These are phyloP conservation scores for Sporobolomyces roseus DNA, from an alignment of 768 basidiomycete species.

Conservation along the genomic window DNA sequence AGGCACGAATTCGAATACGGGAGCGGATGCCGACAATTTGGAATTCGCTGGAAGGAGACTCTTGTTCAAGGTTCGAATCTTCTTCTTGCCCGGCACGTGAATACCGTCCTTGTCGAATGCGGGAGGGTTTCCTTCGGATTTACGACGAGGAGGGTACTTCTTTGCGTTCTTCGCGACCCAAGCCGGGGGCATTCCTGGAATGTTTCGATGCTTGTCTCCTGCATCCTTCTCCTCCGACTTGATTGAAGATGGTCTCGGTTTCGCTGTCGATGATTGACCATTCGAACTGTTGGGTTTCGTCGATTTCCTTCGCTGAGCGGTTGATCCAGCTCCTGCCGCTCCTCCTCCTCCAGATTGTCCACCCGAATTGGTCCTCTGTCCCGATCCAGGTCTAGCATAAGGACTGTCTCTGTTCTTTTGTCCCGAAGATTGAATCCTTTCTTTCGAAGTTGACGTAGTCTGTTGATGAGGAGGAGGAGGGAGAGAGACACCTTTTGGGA, in stretches of 20 bases:
- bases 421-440: conserved; percentile 9
- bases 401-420: conserved; percentile 26
- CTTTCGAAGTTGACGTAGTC: conserved; percentile 2
- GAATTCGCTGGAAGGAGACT: conserved; percentile 35
- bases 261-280: background rate
- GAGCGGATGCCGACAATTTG: conserved; percentile 27
- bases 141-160: conserved; percentile 25
- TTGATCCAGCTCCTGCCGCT: no score
- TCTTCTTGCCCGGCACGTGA: conserved; percentile 35
- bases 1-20: conserved; percentile 32
- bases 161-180: conserved; percentile 48
- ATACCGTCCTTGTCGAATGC: conserved; percentile 7
- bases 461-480: conserved; percentile 6
- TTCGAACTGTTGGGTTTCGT: background rate
- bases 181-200: conserved; percentile 40
- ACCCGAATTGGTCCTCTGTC: background rate
- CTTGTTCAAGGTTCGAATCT: conserved; percentile 42
- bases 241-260: no score
- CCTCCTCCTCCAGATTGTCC: background rate
- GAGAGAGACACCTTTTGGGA: conserved; percentile 21
- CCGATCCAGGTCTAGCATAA: conserved; percentile 18
- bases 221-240: background rate
- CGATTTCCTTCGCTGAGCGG: background rate
- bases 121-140: conserved; percentile 15
- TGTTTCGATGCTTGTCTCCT: conserved; percentile 41